Base-by-base conservation (phyloP, 345 rosid species). In the Murraya koenigii region DNA sequence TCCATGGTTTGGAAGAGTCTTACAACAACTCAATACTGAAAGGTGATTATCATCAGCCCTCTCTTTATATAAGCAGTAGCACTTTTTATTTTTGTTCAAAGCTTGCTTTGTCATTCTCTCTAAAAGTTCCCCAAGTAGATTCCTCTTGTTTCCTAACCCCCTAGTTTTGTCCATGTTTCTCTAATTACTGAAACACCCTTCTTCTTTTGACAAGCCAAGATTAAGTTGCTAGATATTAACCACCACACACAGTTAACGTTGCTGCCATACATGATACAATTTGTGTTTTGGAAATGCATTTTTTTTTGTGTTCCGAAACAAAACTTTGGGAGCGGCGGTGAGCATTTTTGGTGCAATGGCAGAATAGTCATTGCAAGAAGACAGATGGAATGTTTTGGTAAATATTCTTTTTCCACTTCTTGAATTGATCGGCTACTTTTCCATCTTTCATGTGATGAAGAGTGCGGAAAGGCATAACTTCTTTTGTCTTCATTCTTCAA, bases 351-450 rank as follows among this genome's bases (percentile, higher is more conserved):
- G 54, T 47, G 44, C 15, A 61, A 47, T 55, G 83, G 76, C 66
- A 77, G 6, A 26, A 56, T 61, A 22, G 83, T 79, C 75, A 84
- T 72, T 71, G 14, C n/a, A 25, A 25, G 5, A 13, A 22, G 28
- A 22, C 3, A 22, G 30, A 62, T 69, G 59, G 23, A 56, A 33
- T 64, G 60, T 19, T 26, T 78, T 44, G 80, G 86, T 39, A 72
- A 47, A 77, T 61, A 71, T 83, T 47, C 79, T 85, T 83, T 88
- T 87, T 86, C 89, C 82, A 84, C 77, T 76, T 58, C 55, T 75
- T 8, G 62, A n/a, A 77, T 26, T 79, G 88, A 85, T 56, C 85
- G 81, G 89, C 78, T 82, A 80, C 86, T 80, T 88, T 82, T 52
- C 59, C 72, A 65, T 66, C 28, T 64, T 67, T 44, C 58, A 75